phyloP scores from a whole-genome alignment of 2,329 filamentous ascomycete genomes.

The Rasamsonia emersonii region DNA sequence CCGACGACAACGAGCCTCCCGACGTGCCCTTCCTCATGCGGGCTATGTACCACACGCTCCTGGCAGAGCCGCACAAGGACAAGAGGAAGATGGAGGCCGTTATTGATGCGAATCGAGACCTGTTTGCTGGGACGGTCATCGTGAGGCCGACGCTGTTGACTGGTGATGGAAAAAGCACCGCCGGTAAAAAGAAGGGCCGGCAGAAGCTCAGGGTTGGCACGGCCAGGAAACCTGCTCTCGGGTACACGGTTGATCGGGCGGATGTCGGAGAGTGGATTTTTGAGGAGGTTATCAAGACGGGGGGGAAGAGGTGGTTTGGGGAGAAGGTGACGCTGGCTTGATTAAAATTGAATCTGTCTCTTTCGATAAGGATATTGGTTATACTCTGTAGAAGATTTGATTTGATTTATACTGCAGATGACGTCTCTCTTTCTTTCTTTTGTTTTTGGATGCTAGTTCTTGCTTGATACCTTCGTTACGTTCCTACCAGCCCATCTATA shows the following conservation, averaged over 20 bases:
- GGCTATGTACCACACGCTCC: conserved; percentile 23
- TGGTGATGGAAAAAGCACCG: conserved; percentile 18
- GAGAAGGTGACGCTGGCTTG: conserved; percentile 14
- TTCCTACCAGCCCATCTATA: too few relatives aligned
- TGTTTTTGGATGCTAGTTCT: too few relatives aligned
- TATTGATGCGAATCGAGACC: conserved; percentile 15
- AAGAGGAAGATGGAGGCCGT: conserved; percentile 26
- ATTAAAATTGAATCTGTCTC: conserved; percentile 2
- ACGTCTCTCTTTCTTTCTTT: too few relatives aligned
- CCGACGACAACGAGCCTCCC: conserved; percentile 13
- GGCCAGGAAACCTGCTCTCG: conserved; percentile 20
- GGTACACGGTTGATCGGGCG: conserved; percentile 26
- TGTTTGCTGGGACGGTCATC: conserved; percentile 17
- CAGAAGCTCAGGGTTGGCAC: conserved; percentile 20
- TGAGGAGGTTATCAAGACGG: conserved; percentile 15
- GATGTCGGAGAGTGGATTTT: conserved; percentile 30
- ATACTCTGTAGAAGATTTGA: too few relatives aligned
- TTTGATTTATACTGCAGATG: too few relatives aligned
- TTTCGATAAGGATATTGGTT: too few relatives aligned
- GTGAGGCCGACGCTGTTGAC: conserved; percentile 26
- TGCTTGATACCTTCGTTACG: too few relatives aligned
- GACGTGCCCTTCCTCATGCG: conserved; percentile 24
- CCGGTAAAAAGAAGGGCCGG: conserved; percentile 15
- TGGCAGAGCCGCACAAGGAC: conserved; percentile 28
- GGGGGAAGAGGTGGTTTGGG: conserved; percentile 14